Percentiles rank a stretch among this genome's conserved stretches.
Evolutionary conservation across 106 monocot genomes (phyloP).

Genomic region (Amphibolis antarctica): DNA sequence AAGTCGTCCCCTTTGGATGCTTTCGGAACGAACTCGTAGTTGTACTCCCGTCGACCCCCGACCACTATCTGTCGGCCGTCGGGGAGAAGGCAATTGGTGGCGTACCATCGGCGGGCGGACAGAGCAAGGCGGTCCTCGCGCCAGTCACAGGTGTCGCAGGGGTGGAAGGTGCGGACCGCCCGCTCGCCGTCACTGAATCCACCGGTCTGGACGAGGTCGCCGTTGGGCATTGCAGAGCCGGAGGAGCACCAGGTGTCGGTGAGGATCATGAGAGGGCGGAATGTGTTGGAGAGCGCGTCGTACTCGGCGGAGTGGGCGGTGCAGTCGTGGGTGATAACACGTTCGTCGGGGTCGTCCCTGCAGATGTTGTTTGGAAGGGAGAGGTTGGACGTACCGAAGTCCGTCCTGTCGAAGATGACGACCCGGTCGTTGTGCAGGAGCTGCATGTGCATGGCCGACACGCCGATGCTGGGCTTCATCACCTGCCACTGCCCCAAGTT

Average conservation of each 20-base stretch:
- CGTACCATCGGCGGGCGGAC: conserved; percentile 15
- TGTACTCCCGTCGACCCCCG: conserved; percentile 14
- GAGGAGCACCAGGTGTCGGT: conserved; percentile 26
- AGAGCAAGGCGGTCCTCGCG: conserved; percentile 7
- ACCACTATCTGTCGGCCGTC: conserved; percentile 10
- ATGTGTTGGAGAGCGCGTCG: neutral
- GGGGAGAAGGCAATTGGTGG: conserved; percentile 15
- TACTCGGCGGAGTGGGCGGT: conserved; percentile 17
- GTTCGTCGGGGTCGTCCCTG: conserved; percentile 12
- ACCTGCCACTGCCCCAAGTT: neutral
- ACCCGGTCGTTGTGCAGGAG: conserved; percentile 11
- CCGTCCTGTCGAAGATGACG: conserved; percentile 22
- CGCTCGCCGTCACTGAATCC: conserved; percentile 24
- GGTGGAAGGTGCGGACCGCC: conserved; percentile 9
- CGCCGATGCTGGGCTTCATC: conserved; percentile 5
- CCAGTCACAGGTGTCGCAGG: conserved; percentile 15
- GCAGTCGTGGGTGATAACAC: conserved; percentile 16
- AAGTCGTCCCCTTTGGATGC: neutral
- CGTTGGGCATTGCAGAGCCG: conserved; percentile 3
- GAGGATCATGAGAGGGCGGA: conserved; percentile 18
- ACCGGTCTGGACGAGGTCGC: conserved; percentile 15
- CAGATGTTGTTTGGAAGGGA: conserved; percentile 6
- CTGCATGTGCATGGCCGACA: conserved; percentile 24
- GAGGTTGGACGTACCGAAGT: conserved; percentile 16
- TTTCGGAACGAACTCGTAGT: conserved; percentile 16